phyloP scores from a whole-genome alignment of 306 rosid species.

The Bauhinia variegata region DNA sequence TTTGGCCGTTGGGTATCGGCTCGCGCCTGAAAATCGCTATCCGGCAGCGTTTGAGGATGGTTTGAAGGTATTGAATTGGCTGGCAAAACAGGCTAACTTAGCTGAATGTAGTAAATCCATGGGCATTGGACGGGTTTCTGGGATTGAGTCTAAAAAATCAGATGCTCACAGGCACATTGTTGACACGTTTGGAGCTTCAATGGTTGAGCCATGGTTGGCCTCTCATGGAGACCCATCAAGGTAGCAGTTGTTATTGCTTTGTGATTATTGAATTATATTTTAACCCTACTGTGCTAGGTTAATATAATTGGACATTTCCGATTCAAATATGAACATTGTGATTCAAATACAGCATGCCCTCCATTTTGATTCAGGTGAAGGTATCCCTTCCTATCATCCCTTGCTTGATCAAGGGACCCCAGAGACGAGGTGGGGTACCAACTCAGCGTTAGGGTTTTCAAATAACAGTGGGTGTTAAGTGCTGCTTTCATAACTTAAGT shows the following conservation, averaged over 20 bases:
- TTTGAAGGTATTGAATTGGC: slow-evolving; percentile 88
- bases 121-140: slow-evolving; percentile 45
- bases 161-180: slow-evolving; percentile 67
- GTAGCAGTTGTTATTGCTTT: slow-evolving; percentile 44
- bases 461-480: not conserved
- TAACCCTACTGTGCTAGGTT: slow-evolving; percentile 15
- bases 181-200: slow-evolving; percentile 77
- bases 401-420: slow-evolving; percentile 20
- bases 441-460: not conserved
- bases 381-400: slow-evolving; percentile 2
- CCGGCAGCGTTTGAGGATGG: slow-evolving; percentile 96
- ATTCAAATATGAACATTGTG: not conserved
- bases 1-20: slow-evolving; percentile 77
- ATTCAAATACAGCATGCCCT: not conserved
- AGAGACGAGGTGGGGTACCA: slow-evolving; percentile 6
- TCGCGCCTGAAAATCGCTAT: slow-evolving; percentile 85
- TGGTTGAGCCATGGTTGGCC: slow-evolving; percentile 96
- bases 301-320: slow-evolving; percentile 19
- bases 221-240: slow-evolving; percentile 92
- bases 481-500: slow-evolving; percentile 3
- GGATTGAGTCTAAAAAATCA: slow-evolving; percentile 55
- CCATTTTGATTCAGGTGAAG: not conserved
- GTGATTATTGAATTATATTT: slow-evolving; percentile 21
- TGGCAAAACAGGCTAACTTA: slow-evolving; percentile 89
- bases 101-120: slow-evolving; percentile 81